phyloP scores from a whole-genome alignment of 2,329 filamentous ascomycete genomes.

The Aspergillus piperis region DNA sequence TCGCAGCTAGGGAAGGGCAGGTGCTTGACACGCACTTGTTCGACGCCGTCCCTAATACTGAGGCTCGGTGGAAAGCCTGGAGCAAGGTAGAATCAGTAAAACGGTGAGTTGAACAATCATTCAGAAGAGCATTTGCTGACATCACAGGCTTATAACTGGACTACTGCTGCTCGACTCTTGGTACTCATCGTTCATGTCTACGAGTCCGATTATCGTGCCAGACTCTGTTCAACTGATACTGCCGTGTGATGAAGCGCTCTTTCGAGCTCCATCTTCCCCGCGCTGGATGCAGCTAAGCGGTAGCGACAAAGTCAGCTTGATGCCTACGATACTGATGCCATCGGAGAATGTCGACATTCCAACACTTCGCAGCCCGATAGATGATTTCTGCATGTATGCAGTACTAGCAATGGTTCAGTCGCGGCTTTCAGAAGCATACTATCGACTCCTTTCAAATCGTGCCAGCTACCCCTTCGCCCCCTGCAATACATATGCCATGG shows the following conservation, averaged over 20 bases:
- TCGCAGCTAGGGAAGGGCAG: slow-evolving; percentile 50
- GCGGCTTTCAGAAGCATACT: slow-evolving; percentile 46
- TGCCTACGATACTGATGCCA: slow-evolving; percentile 37
- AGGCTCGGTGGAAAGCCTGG: slow-evolving; percentile 56
- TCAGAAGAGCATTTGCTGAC: slow-evolving; percentile 8
- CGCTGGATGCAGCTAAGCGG: slow-evolving; percentile 42
- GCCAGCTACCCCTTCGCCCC: slow-evolving; percentile 45
- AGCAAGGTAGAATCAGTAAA: slow-evolving; percentile 55
- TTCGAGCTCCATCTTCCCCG: slow-evolving; percentile 42
- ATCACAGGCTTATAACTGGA: slow-evolving; percentile 46
- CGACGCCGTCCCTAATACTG: slow-evolving; percentile 46
- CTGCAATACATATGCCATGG: slow-evolving; percentile 50
- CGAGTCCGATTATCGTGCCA: slow-evolving; percentile 49
- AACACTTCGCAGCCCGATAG: slow-evolving; percentile 32
- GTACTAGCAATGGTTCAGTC: slow-evolving; percentile 45
- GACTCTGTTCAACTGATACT: slow-evolving; percentile 51
- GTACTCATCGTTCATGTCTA: slow-evolving; percentile 51
- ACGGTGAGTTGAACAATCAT: slow-evolving; percentile 30
- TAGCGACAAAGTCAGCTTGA: slow-evolving; percentile 36
- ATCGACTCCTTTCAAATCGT: slow-evolving; percentile 44
- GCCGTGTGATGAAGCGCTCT: slow-evolving; percentile 49
- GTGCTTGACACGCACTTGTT: slow-evolving; percentile 45
- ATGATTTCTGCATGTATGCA: slow-evolving; percentile 40
- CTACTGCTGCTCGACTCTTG: slow-evolving; percentile 51
- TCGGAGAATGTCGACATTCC: slow-evolving; percentile 40